These are phyloP conservation scores for Murraya koenigii DNA, from an alignment of 345 rosid genomes.

Conservation along the genomic window DNA sequence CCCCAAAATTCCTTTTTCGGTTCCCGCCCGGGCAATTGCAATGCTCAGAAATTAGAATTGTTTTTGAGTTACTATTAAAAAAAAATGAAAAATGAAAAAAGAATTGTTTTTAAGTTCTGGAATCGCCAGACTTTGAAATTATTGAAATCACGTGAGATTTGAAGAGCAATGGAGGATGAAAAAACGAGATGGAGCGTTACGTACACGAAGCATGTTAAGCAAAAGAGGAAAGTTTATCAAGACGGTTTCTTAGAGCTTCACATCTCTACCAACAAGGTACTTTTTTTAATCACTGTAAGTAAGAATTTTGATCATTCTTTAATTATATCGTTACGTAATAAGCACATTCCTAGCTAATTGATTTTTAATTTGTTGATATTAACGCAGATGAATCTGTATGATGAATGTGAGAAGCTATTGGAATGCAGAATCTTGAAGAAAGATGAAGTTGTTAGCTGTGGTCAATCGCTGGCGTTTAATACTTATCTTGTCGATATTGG, in stretches of 20 bases:
- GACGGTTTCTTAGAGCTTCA: constrained; percentile 71
- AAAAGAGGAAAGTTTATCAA: constrained; percentile 76
- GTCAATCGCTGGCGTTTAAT: constrained; percentile 55
- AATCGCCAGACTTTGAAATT: neutral
- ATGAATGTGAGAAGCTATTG: constrained; percentile 61
- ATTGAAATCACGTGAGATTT: neutral
- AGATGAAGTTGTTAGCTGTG: constrained; percentile 51
- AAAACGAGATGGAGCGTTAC: constrained; percentile 69
- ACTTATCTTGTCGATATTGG: constrained; percentile 69
- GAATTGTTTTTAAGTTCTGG: neutral
- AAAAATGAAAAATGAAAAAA: no score
- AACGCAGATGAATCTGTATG: constrained; percentile 66
- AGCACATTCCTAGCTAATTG: neutral
- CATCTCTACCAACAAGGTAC: constrained; percentile 54
- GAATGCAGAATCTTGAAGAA: constrained; percentile 68
- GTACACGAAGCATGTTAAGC: constrained; percentile 80
- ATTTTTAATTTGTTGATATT: neutral
- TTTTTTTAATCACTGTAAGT: constrained; percentile 2
- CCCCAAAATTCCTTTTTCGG: no score
- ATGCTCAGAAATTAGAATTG: neutral
- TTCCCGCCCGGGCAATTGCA: constrained; percentile 8
- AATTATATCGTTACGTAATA: no score
- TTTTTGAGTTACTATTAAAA: no score
- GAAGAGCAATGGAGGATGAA: constrained; percentile 33
- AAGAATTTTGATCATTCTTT: neutral